A percentile compares a stretch with the other conserved stretches of the same genome.
These are phyloP conservation scores for Kluyveromyces wickerhamii DNA, from an alignment of 805 yeast genomes.

Conservation along the genomic window DNA sequence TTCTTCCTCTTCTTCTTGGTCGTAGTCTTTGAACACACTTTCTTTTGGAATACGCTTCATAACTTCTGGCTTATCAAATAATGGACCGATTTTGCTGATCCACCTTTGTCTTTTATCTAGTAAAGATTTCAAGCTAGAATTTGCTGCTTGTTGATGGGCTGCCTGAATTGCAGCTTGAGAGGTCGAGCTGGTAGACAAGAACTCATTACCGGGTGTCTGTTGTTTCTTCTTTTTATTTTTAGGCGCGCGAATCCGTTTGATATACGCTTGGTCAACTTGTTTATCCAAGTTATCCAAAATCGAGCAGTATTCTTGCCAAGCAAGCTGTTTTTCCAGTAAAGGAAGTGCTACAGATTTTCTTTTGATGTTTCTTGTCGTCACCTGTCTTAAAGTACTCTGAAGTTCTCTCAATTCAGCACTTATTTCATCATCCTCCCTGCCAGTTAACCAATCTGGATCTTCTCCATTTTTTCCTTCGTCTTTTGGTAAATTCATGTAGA, in stretches of 20 bases:
- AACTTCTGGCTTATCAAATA: constrained; percentile 56
- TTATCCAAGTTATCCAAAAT: constrained; percentile 91
- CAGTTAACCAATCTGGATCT: constrained; percentile 56
- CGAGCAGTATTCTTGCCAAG: constrained; percentile 89
- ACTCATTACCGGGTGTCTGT: constrained; percentile 14
- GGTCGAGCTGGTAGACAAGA: constrained; percentile 20
- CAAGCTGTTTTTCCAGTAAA: constrained; percentile 75
- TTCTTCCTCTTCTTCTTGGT: constrained; percentile 36
- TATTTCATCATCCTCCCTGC: constrained; percentile 89
- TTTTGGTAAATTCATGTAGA: constrained; percentile 52
- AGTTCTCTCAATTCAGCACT: constrained; percentile 71
- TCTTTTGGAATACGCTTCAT: constrained; percentile 72
- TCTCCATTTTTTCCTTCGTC: constrained; percentile 26
- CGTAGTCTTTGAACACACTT: constrained; percentile 41
- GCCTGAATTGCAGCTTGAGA: constrained; percentile 32
- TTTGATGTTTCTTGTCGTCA: constrained; percentile 54
- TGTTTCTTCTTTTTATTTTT: constrained; percentile 37
- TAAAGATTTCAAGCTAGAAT: constrained; percentile 67
- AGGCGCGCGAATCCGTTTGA: constrained; percentile 71
- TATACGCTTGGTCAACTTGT: constrained; percentile 91
- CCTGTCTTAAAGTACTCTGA: constrained; percentile 58
- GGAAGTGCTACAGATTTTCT: constrained; percentile 63
- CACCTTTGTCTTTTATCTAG: constrained; percentile 83
- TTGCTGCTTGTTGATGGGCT: constrained; percentile 61
- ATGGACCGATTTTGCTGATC: constrained; percentile 83